phyloP scores from a whole-genome alignment of 2,329 filamentous ascomycete genomes.

The Penicillium sp. region DNA sequence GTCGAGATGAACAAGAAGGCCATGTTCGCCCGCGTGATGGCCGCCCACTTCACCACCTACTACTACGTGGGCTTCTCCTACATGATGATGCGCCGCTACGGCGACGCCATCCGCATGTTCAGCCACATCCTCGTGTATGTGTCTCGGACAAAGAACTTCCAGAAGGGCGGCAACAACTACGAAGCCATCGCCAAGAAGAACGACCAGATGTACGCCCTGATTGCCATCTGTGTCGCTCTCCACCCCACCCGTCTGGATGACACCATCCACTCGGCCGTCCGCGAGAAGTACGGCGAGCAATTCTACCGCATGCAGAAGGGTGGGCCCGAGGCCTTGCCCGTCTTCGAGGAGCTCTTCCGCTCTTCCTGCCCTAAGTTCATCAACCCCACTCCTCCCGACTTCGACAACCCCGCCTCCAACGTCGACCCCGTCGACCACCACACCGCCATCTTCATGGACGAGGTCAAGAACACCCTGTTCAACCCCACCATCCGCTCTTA shows the following conservation, averaged over 20 bases:
- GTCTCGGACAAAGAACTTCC: slow-evolving; percentile 99
- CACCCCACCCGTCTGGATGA: slow-evolving; percentile 95
- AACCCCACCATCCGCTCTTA: slow-evolving; percentile 97
- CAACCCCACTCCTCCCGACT: slow-evolving; percentile 92
- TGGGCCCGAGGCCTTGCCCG: slow-evolving; percentile 87
- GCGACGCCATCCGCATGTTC: slow-evolving; percentile 99
- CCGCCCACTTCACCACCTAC: slow-evolving; percentile 98
- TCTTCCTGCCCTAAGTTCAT: slow-evolving; percentile 99
- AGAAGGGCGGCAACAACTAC: slow-evolving; percentile 87
- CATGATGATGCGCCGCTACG: slow-evolving; percentile 99
- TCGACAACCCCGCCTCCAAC: slow-evolving; percentile 94
- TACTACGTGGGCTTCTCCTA: slow-evolving; percentile 99
- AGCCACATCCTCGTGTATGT: slow-evolving; percentile 99
- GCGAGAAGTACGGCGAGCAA: slow-evolving; percentile 99
- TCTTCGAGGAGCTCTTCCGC: slow-evolving; percentile 98
- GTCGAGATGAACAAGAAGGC: slow-evolving; percentile 99
- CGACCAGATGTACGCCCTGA: slow-evolving; percentile 99
- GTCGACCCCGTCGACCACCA: slow-evolving; percentile 97
- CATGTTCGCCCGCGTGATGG: slow-evolving; percentile 99
- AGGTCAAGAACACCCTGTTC: slow-evolving; percentile 99
- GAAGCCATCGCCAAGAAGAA: slow-evolving; percentile 99
- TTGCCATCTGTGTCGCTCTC: slow-evolving; percentile 98
- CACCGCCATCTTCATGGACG: slow-evolving; percentile 96
- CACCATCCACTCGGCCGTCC: slow-evolving; percentile 95
- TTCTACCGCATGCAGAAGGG: slow-evolving; percentile 94